Evolutionary conservation across 1,139 yeast species (phyloP), one percentile per base, ranked within the genome.

Genomic region (Protomyces gravidus): DNA sequence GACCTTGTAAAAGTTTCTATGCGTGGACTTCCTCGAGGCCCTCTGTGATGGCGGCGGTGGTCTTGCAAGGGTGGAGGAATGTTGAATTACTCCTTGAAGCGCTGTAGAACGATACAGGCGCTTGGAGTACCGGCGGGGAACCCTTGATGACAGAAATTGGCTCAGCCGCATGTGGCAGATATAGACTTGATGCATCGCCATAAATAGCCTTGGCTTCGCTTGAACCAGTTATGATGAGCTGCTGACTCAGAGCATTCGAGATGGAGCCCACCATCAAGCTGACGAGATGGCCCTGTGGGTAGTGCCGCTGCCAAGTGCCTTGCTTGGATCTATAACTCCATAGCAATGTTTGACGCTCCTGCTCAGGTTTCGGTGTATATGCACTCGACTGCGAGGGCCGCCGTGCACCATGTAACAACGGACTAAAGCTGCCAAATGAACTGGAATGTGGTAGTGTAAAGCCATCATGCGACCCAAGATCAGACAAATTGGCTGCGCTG

Each of bases 211-310:
- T 25, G 19, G 27, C 19, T 7, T 19, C 17, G 7, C 51, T 17
- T 9, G 27, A 32, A 11, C 23, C 25, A 7, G 33, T 46, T 9
- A 53, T 9, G 17, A 23, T 15, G 5, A 33, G 21, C n/a, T 26
- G 36, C 5, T 19, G 25, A n/a, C 15, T 23, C 27, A 36, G 36
- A 19, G 32, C 25, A 9, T 53, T 33, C 7, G 40, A 15, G 19
- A 46, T 46, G 23, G 28, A n/a, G 11, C 33, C 28, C 17, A 46
- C 47, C 46, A 53, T 15, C 13, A 53, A 32, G 25, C 17, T 19
- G 25, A 53, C 36, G 3, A 53, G 46, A 36, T 46, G 39, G 5
- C 21, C 42, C 17, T 53, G 58, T 5, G 58, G 58, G 27, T 33
- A 53, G 7, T 45, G 51, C 7, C 58, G 50, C 25, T 25, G 26